A percentile compares a stretch with the other conserved stretches of the same genome.
These are phyloP conservation scores for Teratosphaeria nubilosa DNA, from an alignment of 2,329 filamentous ascomycete species.

Conservation along the genomic window DNA sequence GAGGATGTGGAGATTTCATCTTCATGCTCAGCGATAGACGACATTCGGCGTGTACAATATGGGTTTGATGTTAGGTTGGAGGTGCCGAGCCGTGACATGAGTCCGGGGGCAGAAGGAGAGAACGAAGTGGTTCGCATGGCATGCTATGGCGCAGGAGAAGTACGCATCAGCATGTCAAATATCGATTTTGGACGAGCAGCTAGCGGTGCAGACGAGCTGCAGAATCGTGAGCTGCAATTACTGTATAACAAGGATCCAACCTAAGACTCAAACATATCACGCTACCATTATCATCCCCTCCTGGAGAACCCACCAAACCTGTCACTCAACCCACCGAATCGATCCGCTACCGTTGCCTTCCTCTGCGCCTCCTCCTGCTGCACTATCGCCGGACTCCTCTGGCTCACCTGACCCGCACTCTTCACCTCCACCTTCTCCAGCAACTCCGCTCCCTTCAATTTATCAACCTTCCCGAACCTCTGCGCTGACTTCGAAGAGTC, in stretches of 20 bases:
- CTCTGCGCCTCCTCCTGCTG: conserved; percentile 1
- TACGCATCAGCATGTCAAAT: background rate
- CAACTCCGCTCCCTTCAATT: conserved; percentile 74
- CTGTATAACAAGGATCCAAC: background rate
- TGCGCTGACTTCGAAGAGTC: conserved; percentile 82
- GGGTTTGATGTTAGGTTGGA: background rate
- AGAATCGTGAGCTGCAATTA: background rate
- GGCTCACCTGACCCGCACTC: conserved; percentile 1
- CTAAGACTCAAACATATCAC: background rate
- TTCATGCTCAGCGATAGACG: background rate
- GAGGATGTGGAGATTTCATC: background rate
- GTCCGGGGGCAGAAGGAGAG: background rate
- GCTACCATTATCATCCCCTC: conserved; percentile 1
- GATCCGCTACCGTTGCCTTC: conserved; percentile 2
- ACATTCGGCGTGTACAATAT: background rate
- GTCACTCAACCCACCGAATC: conserved; percentile 8
- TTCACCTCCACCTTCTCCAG: conserved; percentile 62
- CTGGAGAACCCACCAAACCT: conserved; percentile 7
- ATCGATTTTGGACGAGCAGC: background rate
- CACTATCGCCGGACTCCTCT: background rate
- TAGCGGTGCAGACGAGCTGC: background rate
- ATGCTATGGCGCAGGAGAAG: background rate
- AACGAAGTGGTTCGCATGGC: background rate
- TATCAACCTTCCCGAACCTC: conserved; percentile 88
- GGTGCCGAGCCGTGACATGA: background rate